Conservation (phyloP, 2,329 filamentous ascomycete species). For the Neonectria ditissima region DNA sequence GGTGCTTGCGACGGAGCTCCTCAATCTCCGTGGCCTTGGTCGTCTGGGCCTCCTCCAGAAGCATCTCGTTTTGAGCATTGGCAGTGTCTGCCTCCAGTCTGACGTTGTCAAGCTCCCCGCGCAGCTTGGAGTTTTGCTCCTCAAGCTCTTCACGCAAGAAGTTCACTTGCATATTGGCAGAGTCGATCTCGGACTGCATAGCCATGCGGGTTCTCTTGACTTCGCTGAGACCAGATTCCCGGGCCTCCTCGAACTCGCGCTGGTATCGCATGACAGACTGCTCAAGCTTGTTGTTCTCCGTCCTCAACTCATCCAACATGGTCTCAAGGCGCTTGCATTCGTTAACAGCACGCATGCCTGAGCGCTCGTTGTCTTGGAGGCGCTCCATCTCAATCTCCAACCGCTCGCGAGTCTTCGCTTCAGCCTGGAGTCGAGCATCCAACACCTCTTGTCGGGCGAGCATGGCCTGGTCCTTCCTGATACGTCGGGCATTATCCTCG, state of each 20-base stretch:
- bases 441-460: constrained; percentile 84
- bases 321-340: constrained; percentile 71
- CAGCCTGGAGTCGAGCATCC: constrained; percentile 80
- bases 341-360: constrained; percentile 72
- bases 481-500: constrained; percentile 83
- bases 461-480: constrained; percentile 82
- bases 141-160: constrained; percentile 85
- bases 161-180: constrained; percentile 87
- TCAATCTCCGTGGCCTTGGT: constrained; percentile 70
- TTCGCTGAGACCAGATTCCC: constrained; percentile 82
- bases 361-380: constrained; percentile 72
- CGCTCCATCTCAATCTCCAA: constrained; percentile 75
- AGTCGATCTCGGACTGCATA: constrained; percentile 84
- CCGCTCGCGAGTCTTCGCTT: constrained; percentile 76
- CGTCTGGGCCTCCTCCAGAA: constrained; percentile 83
- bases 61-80: constrained; percentile 84
- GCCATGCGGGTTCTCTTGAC: constrained; percentile 83
- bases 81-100: constrained; percentile 84
- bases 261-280: constrained; percentile 76
- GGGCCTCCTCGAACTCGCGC: constrained; percentile 85
- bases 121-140: constrained; percentile 78
- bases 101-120: constrained; percentile 80
- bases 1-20: constrained; percentile 68
- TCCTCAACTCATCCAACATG: constrained; percentile 67
- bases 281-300: constrained; percentile 79